Evolutionary conservation across 257 asterid genomes (phyloP).

Genomic region (Ilex asprella): DNA sequence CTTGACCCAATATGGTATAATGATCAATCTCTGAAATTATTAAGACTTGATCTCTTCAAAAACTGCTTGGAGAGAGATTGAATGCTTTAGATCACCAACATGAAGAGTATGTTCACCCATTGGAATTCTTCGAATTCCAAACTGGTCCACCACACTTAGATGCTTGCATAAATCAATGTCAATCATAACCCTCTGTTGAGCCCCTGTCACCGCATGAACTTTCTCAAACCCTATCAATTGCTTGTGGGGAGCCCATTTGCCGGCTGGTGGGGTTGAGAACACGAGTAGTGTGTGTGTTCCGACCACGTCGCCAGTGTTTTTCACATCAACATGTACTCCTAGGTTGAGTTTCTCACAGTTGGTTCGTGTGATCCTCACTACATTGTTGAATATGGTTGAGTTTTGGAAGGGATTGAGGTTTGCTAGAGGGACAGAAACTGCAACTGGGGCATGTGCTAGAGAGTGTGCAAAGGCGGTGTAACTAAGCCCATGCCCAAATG

Average conservation of each 20-base stretch:
- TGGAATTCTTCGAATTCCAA: conserved; percentile 67
- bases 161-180: conserved; percentile 54
- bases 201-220: conserved; percentile 39
- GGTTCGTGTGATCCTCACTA: conserved; percentile 53
- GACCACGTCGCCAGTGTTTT: conserved; percentile 57
- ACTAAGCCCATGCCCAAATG: conserved; percentile 72
- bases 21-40: not conserved
- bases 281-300: conserved; percentile 66
- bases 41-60: conserved; percentile 33
- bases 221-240: conserved; percentile 63
- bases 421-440: conserved; percentile 32
- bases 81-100: conserved; percentile 60
- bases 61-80: conserved; percentile 35
- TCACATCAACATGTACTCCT: conserved; percentile 51
- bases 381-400: conserved; percentile 26
- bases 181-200: conserved; percentile 34
- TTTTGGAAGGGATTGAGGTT: conserved; percentile 24
- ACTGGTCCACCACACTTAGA: conserved; percentile 50
- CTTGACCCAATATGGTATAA: too few relatives aligned
- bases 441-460: conserved; percentile 47
- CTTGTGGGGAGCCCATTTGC: conserved; percentile 22
- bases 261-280: conserved; percentile 33
- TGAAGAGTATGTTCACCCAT: conserved; percentile 81
- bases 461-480: conserved; percentile 49
- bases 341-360: conserved; percentile 45